Percentiles rank a stretch among this genome's conserved stretches.
Conservation (phyloP, 2,329 filamentous ascomycete species). For the Chaetomiaceae sp. region DNA sequence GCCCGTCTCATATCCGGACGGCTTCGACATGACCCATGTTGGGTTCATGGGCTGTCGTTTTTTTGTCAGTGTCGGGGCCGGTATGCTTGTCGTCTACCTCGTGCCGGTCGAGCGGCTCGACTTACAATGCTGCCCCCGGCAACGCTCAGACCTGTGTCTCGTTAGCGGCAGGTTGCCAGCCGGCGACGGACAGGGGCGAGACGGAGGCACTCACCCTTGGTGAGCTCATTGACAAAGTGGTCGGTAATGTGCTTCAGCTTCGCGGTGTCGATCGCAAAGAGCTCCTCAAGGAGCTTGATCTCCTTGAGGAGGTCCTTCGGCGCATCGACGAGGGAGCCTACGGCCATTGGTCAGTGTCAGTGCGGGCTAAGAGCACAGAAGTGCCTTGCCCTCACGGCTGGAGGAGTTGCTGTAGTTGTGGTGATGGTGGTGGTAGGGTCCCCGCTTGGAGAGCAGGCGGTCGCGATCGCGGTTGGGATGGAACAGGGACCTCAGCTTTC, state of each 20-base stretch:
- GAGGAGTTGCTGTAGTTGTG: conserved; percentile 13
- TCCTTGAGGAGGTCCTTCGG: conserved; percentile 75
- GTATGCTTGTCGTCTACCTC: too few relatives aligned
- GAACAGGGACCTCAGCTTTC: conserved; percentile 11
- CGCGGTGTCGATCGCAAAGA: conserved; percentile 69
- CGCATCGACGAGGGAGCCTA: conserved; percentile 86
- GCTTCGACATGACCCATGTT: conserved; percentile 90
- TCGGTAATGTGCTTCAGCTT: conserved; percentile 87
- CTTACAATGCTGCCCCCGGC: conserved; percentile 90
- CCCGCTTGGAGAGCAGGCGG: conserved; percentile 11
- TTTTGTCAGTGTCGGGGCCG: too few relatives aligned
- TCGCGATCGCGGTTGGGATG: conserved; percentile 3
- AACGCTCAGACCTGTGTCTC: conserved; percentile 61
- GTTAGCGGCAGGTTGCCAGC: conserved; percentile 9
- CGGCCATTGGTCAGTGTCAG: conserved; percentile 20
- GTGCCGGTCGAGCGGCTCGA: too few relatives aligned
- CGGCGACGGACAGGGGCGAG: not conserved
- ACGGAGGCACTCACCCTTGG: conserved; percentile 59
- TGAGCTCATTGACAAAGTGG: conserved; percentile 83
- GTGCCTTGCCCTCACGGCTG: conserved; percentile 21
- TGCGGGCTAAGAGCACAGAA: conserved; percentile 4
- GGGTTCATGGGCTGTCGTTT: conserved; percentile 84
- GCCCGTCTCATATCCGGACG: conserved; percentile 79
- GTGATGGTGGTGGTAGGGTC: conserved; percentile 16
- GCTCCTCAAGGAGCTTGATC: conserved; percentile 75